Evolutionary conservation across 768 basidiomycete genomes (phyloP).

Genomic region (Lactifluus hygrophoroides): DNA sequence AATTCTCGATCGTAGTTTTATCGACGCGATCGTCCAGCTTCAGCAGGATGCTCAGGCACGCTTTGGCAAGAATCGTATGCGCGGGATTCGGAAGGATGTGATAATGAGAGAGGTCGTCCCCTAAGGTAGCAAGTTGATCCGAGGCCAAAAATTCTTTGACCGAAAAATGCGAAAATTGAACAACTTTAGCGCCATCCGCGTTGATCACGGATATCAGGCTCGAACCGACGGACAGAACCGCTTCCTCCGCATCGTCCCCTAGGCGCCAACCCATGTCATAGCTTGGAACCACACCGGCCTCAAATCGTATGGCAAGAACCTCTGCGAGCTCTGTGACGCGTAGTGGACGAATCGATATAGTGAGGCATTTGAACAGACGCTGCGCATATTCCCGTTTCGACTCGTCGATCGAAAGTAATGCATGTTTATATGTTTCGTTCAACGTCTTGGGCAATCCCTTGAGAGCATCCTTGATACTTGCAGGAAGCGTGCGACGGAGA

Average conservation of each 20-base stretch:
- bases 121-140: too few relatives aligned
- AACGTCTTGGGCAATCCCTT: background rate
- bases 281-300: background rate
- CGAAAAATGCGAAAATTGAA: too few relatives aligned
- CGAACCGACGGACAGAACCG: slow-evolving; percentile 1
- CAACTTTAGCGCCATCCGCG: background rate
- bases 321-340: background rate
- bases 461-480: background rate
- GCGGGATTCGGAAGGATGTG: too few relatives aligned
- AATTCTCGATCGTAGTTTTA: too few relatives aligned
- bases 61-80: too few relatives aligned
- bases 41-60: too few relatives aligned
- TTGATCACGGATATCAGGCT: background rate
- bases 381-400: background rate
- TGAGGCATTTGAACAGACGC: background rate
- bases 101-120: too few relatives aligned
- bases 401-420: background rate
- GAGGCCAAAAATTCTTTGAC: too few relatives aligned
- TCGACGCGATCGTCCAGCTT: too few relatives aligned
- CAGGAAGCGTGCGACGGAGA: background rate
- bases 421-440: background rate
- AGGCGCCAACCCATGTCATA: background rate
- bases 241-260: background rate
- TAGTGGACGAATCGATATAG: slow-evolving; percentile 1
- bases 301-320: background rate